Base-by-base conservation (phyloP, 2,329 filamentous ascomycete species). In the Emericellopsis atlantica region DNA sequence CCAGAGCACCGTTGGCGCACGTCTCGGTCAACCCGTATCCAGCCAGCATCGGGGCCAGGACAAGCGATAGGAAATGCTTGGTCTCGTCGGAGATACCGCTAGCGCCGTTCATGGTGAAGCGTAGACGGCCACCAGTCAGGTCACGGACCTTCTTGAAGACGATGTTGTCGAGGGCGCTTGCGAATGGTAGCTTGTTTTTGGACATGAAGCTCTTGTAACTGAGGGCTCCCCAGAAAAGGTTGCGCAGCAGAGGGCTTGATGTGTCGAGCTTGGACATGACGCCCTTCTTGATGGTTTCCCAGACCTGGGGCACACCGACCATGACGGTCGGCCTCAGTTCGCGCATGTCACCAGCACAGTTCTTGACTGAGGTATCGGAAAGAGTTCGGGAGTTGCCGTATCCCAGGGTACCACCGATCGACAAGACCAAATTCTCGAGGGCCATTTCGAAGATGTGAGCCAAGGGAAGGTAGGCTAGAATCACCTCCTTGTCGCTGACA, bases 21-120 rank as follows among this genome's bases (percentile, higher is more conserved):
- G 92, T 96, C 65, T 98, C 92, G 1, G 92, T 98, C 49, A 98
- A 68, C 45, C 92, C 92, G 57, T 98, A 98, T 10, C 92, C 92
- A 48, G 73, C 77, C 50, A 98, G 79, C 90, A 98, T 95, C 24
- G 92, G 92, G 18, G 87, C 88, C 41, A 98, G 79, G 36, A 89
- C 84, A 65, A 95, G 76, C 34, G 88, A 95, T 54, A 96, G 74
- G 69, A 98, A 96, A 46, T 81, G 78, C 58, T 87, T 81, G 2
- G 92, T 98, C 40, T 87, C 83, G 55, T 84, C 81, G 15, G 90
- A 79, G 48, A 98, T 82, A 31, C 88, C 89, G 36, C 89, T 92
- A 51, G 89, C 92, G 44, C 92, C 92, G 59, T 94, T 95, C 78
- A 98, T 79, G 61, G 87, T 85, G 53, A 96, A 84, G 40, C 90